Evolutionary conservation across 1,284 basidiomycete species (phyloP), one percentile per base, ranked within the genome.

Genomic region (Cryptococcus floricola): DNA sequence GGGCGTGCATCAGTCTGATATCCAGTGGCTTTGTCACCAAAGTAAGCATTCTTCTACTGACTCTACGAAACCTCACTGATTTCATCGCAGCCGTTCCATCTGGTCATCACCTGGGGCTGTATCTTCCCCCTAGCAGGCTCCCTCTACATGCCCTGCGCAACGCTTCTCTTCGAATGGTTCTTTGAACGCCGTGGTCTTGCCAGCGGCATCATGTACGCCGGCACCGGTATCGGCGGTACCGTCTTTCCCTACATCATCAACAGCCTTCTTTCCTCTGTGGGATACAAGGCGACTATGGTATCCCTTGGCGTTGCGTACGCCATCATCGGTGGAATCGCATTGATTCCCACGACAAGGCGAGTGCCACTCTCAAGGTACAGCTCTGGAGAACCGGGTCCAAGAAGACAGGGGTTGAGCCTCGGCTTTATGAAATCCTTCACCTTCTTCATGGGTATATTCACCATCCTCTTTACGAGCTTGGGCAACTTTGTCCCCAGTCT

Each of bases 81-180:
- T 5, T 14, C 8, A 6, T 38, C 12, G 9, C 47, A 66, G 58
- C 71, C 76, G 23, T 71, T 67, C 66, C 76, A 78, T 48, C 64
- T 78, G 9, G 52, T 78, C 34, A 31, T 77, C 10, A 71, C 71
- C 2, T 56, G 75, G 13, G 75, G 76, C 16, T 39, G 68, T 39
- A 55, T 76, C 48, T 78, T 76, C 48, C 72, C 76, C 3, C 60
- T 74, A 27, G 61, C 67, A 8, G 68, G 69, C 37, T 71, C 70
- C 2, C 53, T 62, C 19, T 78, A 76, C 58, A 59, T 78, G 25
- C 75, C 76, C 1, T 72, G 73, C 49, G 73, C 72, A 2, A 73
- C 70, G 3, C 56, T 75, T n/a, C 51, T 77, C 13, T 76, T 74
- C 61, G 70, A 75, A 48, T 77, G 75, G 75, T 78, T 75, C 60